Conservation (phyloP, 2,329 filamentous ascomycete species). For the Elsinoe australis region DNA sequence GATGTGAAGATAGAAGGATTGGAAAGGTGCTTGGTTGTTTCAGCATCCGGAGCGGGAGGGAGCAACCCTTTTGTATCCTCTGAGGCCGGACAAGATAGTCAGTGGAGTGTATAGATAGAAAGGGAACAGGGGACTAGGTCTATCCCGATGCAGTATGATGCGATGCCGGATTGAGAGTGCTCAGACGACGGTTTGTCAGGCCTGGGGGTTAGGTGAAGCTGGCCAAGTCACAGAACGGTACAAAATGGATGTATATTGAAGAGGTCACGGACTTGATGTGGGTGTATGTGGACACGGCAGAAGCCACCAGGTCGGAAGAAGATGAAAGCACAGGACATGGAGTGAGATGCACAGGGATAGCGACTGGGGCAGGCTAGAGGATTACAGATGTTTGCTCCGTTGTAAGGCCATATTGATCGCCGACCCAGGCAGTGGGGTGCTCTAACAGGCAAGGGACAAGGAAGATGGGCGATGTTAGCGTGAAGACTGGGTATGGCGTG, state of each 20-base stretch:
- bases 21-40: not conserved
- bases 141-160: conserved; percentile 12
- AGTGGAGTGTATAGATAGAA: not conserved
- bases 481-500: conserved; percentile 8
- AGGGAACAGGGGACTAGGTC: not conserved
- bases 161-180: conserved; percentile 5
- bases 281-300: not conserved
- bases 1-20: not conserved
- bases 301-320: conserved; percentile 6
- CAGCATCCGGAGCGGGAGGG: not conserved
- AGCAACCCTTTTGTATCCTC: conserved; percentile 8
- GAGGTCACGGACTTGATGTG: conserved; percentile 4
- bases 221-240: conserved; percentile 6
- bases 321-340: not conserved
- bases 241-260: conserved; percentile 5
- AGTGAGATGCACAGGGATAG: conserved; percentile 1
- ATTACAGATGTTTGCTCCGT: not conserved
- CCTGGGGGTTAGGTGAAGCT: not conserved
- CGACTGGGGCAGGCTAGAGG: not conserved
- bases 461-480: conserved; percentile 4
- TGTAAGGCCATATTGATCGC: conserved; percentile 11
- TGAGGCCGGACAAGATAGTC: not conserved
- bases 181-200: conserved; percentile 5
- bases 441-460: conserved; percentile 1
- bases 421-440: conserved; percentile 11